Conservation (phyloP, 1,139 yeast genomes). For the Saccharomycopsis crataegensis region DNA sequence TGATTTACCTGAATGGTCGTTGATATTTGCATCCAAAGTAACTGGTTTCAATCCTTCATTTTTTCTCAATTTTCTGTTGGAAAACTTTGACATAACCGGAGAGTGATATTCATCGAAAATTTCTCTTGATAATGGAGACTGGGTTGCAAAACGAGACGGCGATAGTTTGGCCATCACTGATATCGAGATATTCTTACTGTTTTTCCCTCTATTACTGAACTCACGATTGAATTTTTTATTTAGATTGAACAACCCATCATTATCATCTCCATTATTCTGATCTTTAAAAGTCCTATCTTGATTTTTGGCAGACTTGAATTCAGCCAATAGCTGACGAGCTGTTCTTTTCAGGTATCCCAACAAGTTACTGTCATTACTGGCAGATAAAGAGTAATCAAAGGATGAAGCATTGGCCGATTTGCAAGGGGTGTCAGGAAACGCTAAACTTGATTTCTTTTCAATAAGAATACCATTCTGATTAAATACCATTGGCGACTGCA, state of each 20-base stretch:
- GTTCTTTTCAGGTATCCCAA: constrained; percentile 7
- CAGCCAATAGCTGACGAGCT: constrained; percentile 11
- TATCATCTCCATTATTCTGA: not conserved
- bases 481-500: constrained; percentile 27
- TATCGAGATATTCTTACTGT: not conserved
- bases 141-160: not conserved
- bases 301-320: constrained; percentile 9
- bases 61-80: not conserved
- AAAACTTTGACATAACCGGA: constrained; percentile 8
- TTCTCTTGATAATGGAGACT: constrained; percentile 1
- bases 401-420: constrained; percentile 37
- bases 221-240: not conserved
- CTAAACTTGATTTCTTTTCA: constrained; percentile 5
- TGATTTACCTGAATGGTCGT: no score
- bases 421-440: constrained; percentile 71
- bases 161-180: not conserved
- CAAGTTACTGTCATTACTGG: constrained; percentile 19
- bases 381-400: constrained; percentile 1
- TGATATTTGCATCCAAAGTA: not conserved
- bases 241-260: not conserved
- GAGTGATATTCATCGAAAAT: constrained; percentile 4
- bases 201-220: not conserved
- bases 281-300: not conserved
- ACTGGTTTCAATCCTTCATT: not conserved
- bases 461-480: constrained; percentile 15